Conservation (phyloP, 352 stramenopile genomes). For the Phytophthora agathidicida region DNA sequence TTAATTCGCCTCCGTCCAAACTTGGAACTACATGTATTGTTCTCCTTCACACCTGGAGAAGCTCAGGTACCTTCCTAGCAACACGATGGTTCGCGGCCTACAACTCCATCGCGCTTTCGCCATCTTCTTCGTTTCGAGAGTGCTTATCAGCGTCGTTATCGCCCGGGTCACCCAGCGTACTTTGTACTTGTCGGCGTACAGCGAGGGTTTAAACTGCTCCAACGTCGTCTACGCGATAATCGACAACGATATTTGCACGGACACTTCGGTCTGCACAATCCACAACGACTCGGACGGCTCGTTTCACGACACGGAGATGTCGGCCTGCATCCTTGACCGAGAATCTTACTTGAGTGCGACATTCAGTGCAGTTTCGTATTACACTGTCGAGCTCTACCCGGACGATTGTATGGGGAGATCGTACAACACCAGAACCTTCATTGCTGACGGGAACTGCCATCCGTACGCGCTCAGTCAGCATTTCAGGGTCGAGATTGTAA, state of each 20-base stretch:
- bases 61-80: neutral
- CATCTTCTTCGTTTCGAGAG: neutral
- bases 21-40: no score
- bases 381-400: constrained; percentile 22
- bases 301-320: constrained; percentile 24
- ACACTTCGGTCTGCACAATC: constrained; percentile 18
- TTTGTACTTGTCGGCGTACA: constrained; percentile 22
- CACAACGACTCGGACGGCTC: constrained; percentile 16
- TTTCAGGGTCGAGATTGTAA: constrained; percentile 19
- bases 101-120: neutral
- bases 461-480: constrained; percentile 21
- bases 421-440: constrained; percentile 22
- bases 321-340: constrained; percentile 18
- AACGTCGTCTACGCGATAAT: constrained; percentile 25
- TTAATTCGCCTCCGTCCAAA: no score
- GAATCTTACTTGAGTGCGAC: constrained; percentile 10
- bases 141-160: neutral
- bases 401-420: constrained; percentile 15
- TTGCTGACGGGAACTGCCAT: constrained; percentile 23
- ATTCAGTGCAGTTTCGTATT: constrained; percentile 8
- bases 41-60: no score
- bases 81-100: neutral
- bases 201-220: constrained; percentile 16
- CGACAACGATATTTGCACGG: constrained; percentile 18
- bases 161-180: constrained; percentile 6